Evolutionary conservation across 2,329 filamentous ascomycete genomes (phyloP).

Genomic region (Xylariaceae sp.): DNA sequence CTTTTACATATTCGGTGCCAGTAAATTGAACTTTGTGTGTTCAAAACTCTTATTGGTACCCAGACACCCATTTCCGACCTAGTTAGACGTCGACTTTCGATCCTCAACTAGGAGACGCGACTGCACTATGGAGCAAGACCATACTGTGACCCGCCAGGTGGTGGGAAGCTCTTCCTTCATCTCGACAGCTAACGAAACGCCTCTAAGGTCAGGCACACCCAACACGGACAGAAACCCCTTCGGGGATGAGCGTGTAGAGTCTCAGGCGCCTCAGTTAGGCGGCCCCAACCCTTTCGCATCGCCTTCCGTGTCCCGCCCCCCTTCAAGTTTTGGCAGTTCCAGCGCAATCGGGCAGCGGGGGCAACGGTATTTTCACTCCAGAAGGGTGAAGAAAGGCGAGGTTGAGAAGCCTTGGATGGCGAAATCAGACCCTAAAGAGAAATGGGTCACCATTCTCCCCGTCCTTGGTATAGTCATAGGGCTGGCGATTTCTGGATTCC

Average conservation of each 20-base stretch:
- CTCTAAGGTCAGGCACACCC: conserved; percentile 50
- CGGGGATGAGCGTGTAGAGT: conserved; percentile 42
- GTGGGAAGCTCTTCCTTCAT: conserved; percentile 44
- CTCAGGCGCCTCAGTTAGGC: conserved; percentile 27
- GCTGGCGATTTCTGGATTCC: conserved; percentile 68
- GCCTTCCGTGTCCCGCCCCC: conserved; percentile 50
- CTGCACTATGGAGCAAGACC: conserved; percentile 33
- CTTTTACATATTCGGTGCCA: too few relatives aligned
- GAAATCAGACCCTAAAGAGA: conserved; percentile 78
- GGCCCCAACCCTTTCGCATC: conserved; percentile 54
- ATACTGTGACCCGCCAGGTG: conserved; percentile 26
- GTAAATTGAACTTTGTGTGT: too few relatives aligned
- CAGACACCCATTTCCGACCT: too few relatives aligned
- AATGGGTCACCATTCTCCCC: conserved; percentile 85
- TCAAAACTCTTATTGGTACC: too few relatives aligned
- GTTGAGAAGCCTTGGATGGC: conserved; percentile 78
- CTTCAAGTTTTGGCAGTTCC: conserved; percentile 55
- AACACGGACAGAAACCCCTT: conserved; percentile 52
- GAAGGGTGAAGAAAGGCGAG: conserved; percentile 73
- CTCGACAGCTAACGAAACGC: conserved; percentile 48
- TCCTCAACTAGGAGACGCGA: neutral
- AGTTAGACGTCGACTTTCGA: neutral
- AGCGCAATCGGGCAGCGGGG: conserved; percentile 47
- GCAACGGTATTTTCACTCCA: conserved; percentile 73
- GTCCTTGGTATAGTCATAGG: conserved; percentile 73